Conservation (phyloP, 129 eudicot species). For the Helichrysum umbraculigerum region DNA sequence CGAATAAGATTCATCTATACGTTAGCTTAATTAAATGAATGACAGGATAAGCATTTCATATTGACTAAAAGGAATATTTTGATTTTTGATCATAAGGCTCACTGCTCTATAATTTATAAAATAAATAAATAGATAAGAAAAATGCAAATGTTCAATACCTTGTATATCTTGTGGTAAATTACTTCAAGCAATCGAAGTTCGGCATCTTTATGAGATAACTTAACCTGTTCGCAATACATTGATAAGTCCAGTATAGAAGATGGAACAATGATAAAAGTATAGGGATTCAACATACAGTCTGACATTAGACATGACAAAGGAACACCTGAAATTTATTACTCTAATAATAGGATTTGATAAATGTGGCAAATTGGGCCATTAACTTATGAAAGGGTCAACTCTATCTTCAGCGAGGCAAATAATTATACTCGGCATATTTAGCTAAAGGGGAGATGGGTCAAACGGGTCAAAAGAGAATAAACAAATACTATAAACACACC, state of each 20-base stretch:
- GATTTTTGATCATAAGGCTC: not conserved
- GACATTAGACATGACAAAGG: not conserved
- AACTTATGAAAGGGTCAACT: not conserved
- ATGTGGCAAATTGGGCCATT: not conserved
- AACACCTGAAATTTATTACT: not conserved
- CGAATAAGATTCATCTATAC: not conserved
- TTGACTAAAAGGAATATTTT: not conserved
- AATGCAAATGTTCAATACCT: constrained; percentile 44
- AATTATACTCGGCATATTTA: too few relatives aligned
- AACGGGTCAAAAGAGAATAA: not conserved
- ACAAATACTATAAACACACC: not conserved
- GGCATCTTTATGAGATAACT: constrained; percentile 74
- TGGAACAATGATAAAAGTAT: not conserved
- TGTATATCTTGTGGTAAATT: constrained; percentile 87
- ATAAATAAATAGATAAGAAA: not conserved
- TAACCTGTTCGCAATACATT: constrained; percentile 52
- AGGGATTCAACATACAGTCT: not conserved
- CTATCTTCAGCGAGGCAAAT: too few relatives aligned
- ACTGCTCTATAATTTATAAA: not conserved
- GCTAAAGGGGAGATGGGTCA: not conserved
- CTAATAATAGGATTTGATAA: not conserved
- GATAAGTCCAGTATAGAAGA: constrained; percentile 6
- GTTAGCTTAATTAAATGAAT: not conserved
- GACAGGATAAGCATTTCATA: not conserved
- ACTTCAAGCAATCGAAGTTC: constrained; percentile 86